Base-by-base conservation (phyloP, 768 basidiomycete species). In the Mycena polygramma region DNA sequence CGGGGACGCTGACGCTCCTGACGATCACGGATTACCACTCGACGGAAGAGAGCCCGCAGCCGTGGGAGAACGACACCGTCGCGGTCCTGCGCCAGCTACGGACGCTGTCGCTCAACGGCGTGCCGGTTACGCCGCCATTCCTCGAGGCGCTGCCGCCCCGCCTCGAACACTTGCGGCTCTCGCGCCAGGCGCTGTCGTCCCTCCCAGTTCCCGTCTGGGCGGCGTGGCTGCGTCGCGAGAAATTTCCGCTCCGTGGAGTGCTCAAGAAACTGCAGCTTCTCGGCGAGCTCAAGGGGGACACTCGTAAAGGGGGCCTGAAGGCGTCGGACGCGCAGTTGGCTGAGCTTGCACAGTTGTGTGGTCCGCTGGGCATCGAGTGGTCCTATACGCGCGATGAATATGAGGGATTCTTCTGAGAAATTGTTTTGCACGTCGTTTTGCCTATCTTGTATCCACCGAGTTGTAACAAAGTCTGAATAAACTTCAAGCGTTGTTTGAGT, bases 41-140 rank as follows among this genome's bases (percentile, higher is more conserved):
- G 0, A n/a, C 41, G 7, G 54, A 57, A n/a, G 45, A 57, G 2
- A 4, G 36, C 37, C 61, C 57, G 4, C 51, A 67, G 49, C 72
- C 37, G 30, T 63, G 68, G 68, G 65, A 73, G 54, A 63, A 73
- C 57, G 45, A 66, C 41, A 41, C 66, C 43, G 57, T 73, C 26
- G 26, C 54, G 14, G 60, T 24, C 30, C 55, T 66, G 17, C 39
- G 13, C 22, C 48, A 59, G 46, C 62, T 73, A 39, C 66, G 66
- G 57, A 66, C 57, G 19, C 45, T 73, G 1, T 52, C 65, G 7
- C 43, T 73, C n/a, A 73, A 70, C 46, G 65, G 61, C 24, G 65
- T 73, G 36, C 59, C 53, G 7, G 59, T 66, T 5, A 65, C 59
- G 22, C 48, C 64, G 49, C 59, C 63, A 36, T 48, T 73, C 59